phyloP scores from a whole-genome alignment of 1,139 yeast genomes.

The Yarrowia galli region DNA sequence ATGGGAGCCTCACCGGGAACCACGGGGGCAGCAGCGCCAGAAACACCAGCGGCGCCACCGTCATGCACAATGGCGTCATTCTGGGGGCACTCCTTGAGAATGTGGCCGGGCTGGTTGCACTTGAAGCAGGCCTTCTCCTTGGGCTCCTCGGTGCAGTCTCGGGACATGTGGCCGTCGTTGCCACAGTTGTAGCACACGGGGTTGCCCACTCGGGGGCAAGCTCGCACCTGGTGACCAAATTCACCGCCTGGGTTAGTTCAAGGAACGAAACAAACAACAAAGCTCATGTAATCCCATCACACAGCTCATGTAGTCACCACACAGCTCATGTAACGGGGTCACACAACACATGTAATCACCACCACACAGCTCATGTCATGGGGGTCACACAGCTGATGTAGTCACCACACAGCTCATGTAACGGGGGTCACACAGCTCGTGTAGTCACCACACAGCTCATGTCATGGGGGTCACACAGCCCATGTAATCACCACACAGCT shows the following conservation, averaged over 20 bases:
- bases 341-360: neutral
- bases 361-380: neutral
- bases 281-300: neutral
- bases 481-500: too few species aligned
- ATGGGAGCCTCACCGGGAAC: constrained; percentile 37
- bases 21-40: constrained; percentile 28
- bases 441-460: too few species aligned
- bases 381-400: too few species aligned
- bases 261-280: too few species aligned
- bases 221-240: constrained; percentile 47
- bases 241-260: constrained; percentile 30
- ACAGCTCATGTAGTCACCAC: neutral
- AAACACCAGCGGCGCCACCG: too few species aligned
- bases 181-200: constrained; percentile 53
- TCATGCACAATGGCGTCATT: constrained; percentile 40
- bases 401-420: too few species aligned
- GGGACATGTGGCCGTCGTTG: constrained; percentile 75
- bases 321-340: neutral
- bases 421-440: too few species aligned
- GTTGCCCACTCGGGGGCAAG: constrained; percentile 51
- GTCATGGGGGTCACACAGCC: too few species aligned
- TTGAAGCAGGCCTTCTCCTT: constrained; percentile 68
- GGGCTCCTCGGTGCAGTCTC: constrained; percentile 64
- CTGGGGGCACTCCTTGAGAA: constrained; percentile 62
- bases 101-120: constrained; percentile 87